Evolutionary conservation across 495 filamentous ascomycete species (phyloP), one percentile per base, ranked within the genome.

Genomic region (Neurospora sp.): DNA sequence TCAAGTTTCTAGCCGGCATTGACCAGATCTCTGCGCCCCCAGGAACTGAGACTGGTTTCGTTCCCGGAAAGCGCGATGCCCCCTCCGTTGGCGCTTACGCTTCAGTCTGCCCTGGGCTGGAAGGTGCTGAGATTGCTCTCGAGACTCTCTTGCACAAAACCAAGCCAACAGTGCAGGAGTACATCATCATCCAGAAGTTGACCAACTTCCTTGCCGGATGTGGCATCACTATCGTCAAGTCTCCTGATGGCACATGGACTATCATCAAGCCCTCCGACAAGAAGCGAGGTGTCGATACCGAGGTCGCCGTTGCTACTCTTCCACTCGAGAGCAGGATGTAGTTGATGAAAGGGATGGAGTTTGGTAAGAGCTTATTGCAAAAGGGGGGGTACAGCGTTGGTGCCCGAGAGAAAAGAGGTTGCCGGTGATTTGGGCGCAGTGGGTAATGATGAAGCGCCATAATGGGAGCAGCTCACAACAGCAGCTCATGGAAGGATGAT

Each of bases 391-490:
- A 86, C 74, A 85, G 18, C 9, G 83, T 8, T 83, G 41, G 71
- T 82, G 83, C 27, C 83, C 81, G 68, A 94, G 82, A 70, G 90
- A 85, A 31, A 88, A 92, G 41, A 77, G 83, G 27, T n/a, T 31
- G 31, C 18, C 27, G 44, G 37, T 70, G 68, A 65, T 37, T 69
- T 44, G 59, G 40, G 47, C 41, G 71, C 68, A 22, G 10, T 40
- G 69, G 16, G 16, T 39, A 59, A 8, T 39, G 69, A 18, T n/a
- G 53, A 41, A 39, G 39, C 69, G 20, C 41, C 45, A 65, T 35
- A 65, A 35, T 35, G 27, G 27, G 53, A 65, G 27, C 14, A 16
- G 27, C 53, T 35, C 53, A 31, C 27, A 31, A 65, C 53, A 65
- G 27, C 53, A 65, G 53, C 27, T 65, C 53, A 65, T 65, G 53